Percentiles rank a stretch among this genome's conserved stretches.
phyloP scores from a whole-genome alignment of 345 rosid genomes.

The Hibiscus trionum region DNA sequence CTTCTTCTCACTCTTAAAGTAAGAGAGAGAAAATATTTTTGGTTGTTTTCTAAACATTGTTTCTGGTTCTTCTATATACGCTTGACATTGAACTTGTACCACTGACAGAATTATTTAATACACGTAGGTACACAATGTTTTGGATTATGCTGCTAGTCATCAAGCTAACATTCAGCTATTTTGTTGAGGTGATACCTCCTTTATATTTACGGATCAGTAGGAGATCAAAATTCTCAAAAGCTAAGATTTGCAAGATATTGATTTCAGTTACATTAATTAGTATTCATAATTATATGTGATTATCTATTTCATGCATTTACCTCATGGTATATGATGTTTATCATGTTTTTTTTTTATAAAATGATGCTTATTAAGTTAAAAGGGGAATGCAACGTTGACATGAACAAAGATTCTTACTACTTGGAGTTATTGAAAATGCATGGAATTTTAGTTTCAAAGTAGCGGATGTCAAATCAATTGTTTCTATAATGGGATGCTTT shows the following conservation, averaged over 20 bases:
- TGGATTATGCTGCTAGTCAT: slow-evolving; percentile 84
- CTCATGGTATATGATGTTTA: background rate
- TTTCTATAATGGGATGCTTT: background rate
- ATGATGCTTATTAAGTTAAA: background rate
- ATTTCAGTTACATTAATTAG: background rate
- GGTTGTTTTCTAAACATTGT: slow-evolving; percentile 1
- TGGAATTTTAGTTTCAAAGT: background rate
- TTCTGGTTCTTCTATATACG: background rate
- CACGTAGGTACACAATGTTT: slow-evolving; percentile 75
- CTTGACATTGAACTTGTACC: background rate
- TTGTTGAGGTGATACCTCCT: slow-evolving; percentile 66
- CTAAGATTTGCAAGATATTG: background rate
- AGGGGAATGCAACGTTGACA: background rate
- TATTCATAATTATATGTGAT: background rate
- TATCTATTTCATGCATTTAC: background rate
- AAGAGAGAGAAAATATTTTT: slow-evolving; percentile 34
- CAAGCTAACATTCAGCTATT: slow-evolving; percentile 97
- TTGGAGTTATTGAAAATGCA: background rate
- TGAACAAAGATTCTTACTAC: background rate
- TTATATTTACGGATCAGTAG: background rate
- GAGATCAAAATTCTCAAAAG: background rate
- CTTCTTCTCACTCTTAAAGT: slow-evolving; percentile 77
- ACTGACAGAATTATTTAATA: slow-evolving; percentile 10
- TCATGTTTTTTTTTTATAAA: background rate
- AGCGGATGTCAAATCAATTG: background rate